Evolutionary conservation across 495 filamentous ascomycete species (phyloP).

Genomic region (Staphylotrichum tortipilum): DNA sequence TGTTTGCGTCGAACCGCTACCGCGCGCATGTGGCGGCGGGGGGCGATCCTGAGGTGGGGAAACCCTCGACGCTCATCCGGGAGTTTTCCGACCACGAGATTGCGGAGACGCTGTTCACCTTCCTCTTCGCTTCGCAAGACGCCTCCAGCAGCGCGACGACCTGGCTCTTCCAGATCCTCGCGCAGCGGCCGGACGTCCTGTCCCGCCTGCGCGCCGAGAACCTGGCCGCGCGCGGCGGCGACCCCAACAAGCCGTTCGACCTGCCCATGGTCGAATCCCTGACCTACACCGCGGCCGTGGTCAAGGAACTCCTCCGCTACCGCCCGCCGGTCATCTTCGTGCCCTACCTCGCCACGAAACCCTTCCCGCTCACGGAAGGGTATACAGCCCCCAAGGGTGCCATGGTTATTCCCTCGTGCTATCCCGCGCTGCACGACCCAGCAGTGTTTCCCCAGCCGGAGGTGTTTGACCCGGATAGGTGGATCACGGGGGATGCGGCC

Average conservation of each 20-base stretch:
- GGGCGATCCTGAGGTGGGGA: slow-evolving; percentile 61
- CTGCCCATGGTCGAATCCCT: slow-evolving; percentile 81
- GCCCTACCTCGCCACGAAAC: slow-evolving; percentile 88
- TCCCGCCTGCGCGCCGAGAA: slow-evolving; percentile 91
- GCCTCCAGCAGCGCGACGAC: slow-evolving; percentile 87
- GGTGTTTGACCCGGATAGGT: slow-evolving; percentile 81
- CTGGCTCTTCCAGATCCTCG: slow-evolving; percentile 91
- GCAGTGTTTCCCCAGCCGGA: slow-evolving; percentile 88
- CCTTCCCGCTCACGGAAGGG: slow-evolving; percentile 79
- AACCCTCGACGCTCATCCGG: slow-evolving; percentile 71
- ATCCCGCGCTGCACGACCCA: slow-evolving; percentile 83
- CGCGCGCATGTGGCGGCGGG: slow-evolving; percentile 46
- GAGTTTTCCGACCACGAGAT: slow-evolving; percentile 90
- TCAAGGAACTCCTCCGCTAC: slow-evolving; percentile 89
- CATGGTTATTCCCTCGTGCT: slow-evolving; percentile 89
- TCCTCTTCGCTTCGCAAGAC: slow-evolving; percentile 96
- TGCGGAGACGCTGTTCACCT: slow-evolving; percentile 88
- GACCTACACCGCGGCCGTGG: slow-evolving; percentile 83
- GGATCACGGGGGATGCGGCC: slow-evolving; percentile 84
- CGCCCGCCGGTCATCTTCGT: slow-evolving; percentile 97
- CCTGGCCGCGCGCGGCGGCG: slow-evolving; percentile 64
- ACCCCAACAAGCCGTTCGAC: slow-evolving; percentile 59
- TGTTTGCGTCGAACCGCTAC: slow-evolving; percentile 72
- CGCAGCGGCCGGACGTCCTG: slow-evolving; percentile 83
- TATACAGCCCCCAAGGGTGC: slow-evolving; percentile 84